phyloP scores from a whole-genome alignment of 2,329 filamentous ascomycete genomes.

The Thielaviopsis euricoi region DNA sequence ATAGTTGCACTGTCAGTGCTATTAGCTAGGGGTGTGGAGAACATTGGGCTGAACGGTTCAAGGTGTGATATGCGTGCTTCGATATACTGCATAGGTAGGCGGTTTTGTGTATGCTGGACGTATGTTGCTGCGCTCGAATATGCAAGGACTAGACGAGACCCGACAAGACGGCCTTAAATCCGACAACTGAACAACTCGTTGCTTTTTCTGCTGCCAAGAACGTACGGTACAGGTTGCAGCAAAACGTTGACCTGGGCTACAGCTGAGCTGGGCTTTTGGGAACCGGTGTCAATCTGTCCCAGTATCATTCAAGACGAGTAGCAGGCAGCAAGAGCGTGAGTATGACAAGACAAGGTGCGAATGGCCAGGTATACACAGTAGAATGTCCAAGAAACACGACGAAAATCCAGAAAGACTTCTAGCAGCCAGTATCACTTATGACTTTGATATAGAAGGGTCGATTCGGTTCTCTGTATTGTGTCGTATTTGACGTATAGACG shows the following conservation, averaged over 20 bases:
- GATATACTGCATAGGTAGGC: not conserved
- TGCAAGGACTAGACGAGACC: not conserved
- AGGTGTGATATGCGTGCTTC: not conserved
- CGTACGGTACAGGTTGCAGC: not conserved
- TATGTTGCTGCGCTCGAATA: not conserved
- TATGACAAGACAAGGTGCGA: not conserved
- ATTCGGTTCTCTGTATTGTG: not conserved
- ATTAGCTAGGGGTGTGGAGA: slow-evolving; percentile 27
- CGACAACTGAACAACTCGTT: not conserved
- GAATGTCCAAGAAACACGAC: not conserved
- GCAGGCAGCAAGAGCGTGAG: too few relatives aligned
- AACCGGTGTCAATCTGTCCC: not conserved
- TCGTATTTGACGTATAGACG: not conserved
- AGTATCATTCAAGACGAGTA: too few relatives aligned
- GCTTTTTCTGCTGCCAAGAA: not conserved
- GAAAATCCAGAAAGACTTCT: not conserved
- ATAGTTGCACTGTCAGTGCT: slow-evolving; percentile 76
- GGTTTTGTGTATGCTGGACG: slow-evolving; percentile 16
- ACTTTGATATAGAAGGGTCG: not conserved
- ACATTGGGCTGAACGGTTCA: not conserved
- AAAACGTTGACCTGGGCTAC: not conserved
- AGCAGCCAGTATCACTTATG: not conserved
- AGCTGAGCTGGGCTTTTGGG: not conserved
- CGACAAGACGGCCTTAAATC: too few relatives aligned
- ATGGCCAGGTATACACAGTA: not conserved